phyloP scores from a whole-genome alignment of 768 basidiomycete species.

The Kwoniella dejecticola region DNA sequence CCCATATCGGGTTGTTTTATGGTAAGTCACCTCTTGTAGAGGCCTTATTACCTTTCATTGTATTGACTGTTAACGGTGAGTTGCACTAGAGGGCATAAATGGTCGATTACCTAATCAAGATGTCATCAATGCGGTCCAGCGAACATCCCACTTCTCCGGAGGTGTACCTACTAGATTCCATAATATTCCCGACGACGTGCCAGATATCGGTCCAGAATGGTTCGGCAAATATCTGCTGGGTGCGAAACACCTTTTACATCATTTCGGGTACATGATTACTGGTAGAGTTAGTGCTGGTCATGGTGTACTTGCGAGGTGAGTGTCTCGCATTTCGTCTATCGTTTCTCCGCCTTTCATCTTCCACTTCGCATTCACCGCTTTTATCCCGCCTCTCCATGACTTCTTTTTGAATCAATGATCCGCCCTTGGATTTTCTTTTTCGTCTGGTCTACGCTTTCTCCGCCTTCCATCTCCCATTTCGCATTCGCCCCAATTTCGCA shows the following conservation, averaged over 20 bases:
- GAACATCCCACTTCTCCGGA: slow-evolving; percentile 70
- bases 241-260: slow-evolving; percentile 69
- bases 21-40: slow-evolving; percentile 59
- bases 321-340: background rate
- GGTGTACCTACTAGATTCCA: slow-evolving; percentile 79
- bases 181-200: slow-evolving; percentile 62
- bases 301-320: slow-evolving; percentile 82
- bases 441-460: too few species aligned
- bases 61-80: background rate
- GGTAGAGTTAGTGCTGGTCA: slow-evolving; percentile 86
- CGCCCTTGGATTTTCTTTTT: too few species aligned
- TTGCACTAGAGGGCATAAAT: slow-evolving; percentile 79
- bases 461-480: too few species aligned
- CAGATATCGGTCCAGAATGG: background rate
- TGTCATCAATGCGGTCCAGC: slow-evolving; percentile 75
- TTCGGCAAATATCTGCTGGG: slow-evolving; percentile 53
- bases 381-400: too few species aligned
- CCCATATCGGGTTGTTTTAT: slow-evolving; percentile 90
- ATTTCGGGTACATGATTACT: slow-evolving; percentile 71
- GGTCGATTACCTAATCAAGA: slow-evolving; percentile 96
- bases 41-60: background rate
- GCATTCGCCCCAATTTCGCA: too few species aligned
- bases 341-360: too few species aligned
- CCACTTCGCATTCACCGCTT: too few species aligned
- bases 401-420: too few species aligned